Percentiles rank a stretch among this genome's conserved stretches.
phyloP scores from a whole-genome alignment of 2,329 filamentous ascomycete species.

The Fusarium vanettenii region DNA sequence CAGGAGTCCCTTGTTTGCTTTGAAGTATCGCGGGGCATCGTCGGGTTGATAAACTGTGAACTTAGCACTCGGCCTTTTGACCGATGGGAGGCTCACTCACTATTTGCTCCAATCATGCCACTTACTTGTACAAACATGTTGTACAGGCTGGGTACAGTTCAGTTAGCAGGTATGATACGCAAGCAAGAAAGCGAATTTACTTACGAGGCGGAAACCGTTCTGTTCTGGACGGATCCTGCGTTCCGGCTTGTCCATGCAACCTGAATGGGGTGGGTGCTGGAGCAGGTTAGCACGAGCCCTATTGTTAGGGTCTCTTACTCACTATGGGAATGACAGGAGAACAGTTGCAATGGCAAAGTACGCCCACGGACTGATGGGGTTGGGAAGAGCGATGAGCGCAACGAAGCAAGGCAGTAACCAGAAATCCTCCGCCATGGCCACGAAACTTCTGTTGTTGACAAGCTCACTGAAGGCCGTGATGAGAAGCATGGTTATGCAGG shows the following conservation, averaged over 20 bases:
- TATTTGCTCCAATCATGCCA: conserved; percentile 53
- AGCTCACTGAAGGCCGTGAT: conserved; percentile 59
- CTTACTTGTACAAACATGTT: conserved; percentile 59
- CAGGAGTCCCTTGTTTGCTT: conserved; percentile 52
- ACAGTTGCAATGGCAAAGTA: conserved; percentile 63
- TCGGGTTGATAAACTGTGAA: conserved; percentile 49
- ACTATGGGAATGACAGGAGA: conserved; percentile 64
- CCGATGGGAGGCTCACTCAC: conserved; percentile 29
- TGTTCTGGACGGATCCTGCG: conserved; percentile 66
- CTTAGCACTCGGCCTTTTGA: neutral
- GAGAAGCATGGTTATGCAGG: conserved; percentile 57
- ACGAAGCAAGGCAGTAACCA: conserved; percentile 67
- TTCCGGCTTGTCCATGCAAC: conserved; percentile 70
- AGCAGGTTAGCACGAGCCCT: neutral
- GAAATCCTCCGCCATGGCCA: conserved; percentile 60
- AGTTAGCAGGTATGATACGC: conserved; percentile 9
- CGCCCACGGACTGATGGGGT: conserved; percentile 55
- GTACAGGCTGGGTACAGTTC: conserved; percentile 58
- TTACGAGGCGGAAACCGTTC: conserved; percentile 60
- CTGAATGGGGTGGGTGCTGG: conserved; percentile 63
- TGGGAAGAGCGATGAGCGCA: conserved; percentile 56
- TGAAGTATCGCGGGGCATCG: conserved; percentile 51
- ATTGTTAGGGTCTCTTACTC: conserved; percentile 44
- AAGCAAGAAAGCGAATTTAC: neutral
- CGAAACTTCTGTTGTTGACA: conserved; percentile 60